Evolutionary conservation across 2,329 filamentous ascomycete species (phyloP).

Genomic region (Davidsoniella eucalypti): DNA sequence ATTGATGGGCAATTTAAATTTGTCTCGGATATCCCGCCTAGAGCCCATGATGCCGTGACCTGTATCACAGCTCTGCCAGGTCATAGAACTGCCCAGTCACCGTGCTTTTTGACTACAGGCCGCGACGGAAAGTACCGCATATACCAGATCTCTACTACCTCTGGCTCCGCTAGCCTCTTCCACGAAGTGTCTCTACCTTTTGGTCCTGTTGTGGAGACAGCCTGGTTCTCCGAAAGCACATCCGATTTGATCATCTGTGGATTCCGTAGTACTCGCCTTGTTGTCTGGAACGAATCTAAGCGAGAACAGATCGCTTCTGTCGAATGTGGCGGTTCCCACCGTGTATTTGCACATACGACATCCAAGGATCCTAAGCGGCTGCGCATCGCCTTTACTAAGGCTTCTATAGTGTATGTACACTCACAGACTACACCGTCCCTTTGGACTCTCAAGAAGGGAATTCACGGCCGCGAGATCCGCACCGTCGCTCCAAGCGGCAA

Average conservation of each 20-base stretch:
- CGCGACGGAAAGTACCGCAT: conserved; percentile 64
- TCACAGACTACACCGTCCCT: conserved; percentile 21
- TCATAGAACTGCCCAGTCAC: conserved; percentile 14
- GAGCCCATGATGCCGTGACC: conserved; percentile 45
- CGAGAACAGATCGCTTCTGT: conserved; percentile 54
- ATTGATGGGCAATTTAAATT: conserved; percentile 6
- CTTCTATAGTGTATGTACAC: conserved; percentile 35
- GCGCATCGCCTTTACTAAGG: conserved; percentile 60
- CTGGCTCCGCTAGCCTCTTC: conserved; percentile 25
- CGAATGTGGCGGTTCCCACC: conserved; percentile 72
- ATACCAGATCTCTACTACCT: conserved; percentile 26
- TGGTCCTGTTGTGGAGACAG: conserved; percentile 59
- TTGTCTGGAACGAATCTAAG: conserved; percentile 62
- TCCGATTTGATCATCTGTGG: conserved; percentile 57
- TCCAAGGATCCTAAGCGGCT: conserved; percentile 16
- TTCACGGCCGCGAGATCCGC: conserved; percentile 73
- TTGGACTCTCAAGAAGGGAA: conserved; percentile 33
- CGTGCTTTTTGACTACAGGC: conserved; percentile 51
- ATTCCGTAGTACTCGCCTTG: conserved; percentile 63
- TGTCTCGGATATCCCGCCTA: conserved; percentile 8
- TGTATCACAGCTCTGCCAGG: conserved; percentile 35
- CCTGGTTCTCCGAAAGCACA: conserved; percentile 34
- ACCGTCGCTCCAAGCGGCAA: conserved; percentile 23
- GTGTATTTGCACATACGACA: conserved; percentile 45
- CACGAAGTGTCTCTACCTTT: conserved; percentile 57